phyloP scores from a whole-genome alignment of 225 moss, liverwort and hornwort genomes.

The Physcomitrellopsis africana region DNA sequence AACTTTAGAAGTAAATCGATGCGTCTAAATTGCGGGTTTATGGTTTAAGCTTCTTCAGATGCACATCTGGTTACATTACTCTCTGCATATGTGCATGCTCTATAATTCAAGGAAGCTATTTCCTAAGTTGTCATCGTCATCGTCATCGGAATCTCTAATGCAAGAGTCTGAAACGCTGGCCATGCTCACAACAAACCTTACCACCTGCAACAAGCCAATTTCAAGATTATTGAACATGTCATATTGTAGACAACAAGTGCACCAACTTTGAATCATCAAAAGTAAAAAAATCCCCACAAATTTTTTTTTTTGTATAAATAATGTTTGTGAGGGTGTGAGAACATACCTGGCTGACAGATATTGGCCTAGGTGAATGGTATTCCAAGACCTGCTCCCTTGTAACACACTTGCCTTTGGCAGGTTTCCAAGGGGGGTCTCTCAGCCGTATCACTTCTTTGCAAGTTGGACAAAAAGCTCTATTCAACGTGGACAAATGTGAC shows the following conservation, averaged over 20 bases:
- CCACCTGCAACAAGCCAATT: constrained; percentile 47
- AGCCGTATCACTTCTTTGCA: constrained; percentile 84
- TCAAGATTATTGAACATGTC: not conserved
- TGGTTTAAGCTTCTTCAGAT: no score
- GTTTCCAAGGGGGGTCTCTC: constrained; percentile 58
- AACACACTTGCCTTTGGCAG: constrained; percentile 51
- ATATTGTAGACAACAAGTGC: no score
- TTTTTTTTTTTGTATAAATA: no score
- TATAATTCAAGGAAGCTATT: constrained; percentile 41
- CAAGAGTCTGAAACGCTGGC: constrained; percentile 41
- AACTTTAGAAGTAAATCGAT: no score
- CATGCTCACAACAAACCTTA: constrained; percentile 52
- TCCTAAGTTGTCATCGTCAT: constrained; percentile 13
- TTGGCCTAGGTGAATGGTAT: constrained; percentile 56
- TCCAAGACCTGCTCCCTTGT: constrained; percentile 49
- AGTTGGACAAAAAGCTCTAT: constrained; percentile 75
- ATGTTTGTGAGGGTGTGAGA: not conserved
- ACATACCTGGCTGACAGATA: constrained; percentile 68
- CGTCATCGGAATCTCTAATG: constrained; percentile 54
- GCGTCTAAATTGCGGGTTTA: no score
- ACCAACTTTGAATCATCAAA: not conserved
- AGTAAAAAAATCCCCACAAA: not conserved
- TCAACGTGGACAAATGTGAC: constrained; percentile 65
- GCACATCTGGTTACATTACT: no score
- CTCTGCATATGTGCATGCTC: no score